Evolutionary conservation across 345 rosid species (phyloP).

Genomic region (Gossypium anomalum): DNA sequence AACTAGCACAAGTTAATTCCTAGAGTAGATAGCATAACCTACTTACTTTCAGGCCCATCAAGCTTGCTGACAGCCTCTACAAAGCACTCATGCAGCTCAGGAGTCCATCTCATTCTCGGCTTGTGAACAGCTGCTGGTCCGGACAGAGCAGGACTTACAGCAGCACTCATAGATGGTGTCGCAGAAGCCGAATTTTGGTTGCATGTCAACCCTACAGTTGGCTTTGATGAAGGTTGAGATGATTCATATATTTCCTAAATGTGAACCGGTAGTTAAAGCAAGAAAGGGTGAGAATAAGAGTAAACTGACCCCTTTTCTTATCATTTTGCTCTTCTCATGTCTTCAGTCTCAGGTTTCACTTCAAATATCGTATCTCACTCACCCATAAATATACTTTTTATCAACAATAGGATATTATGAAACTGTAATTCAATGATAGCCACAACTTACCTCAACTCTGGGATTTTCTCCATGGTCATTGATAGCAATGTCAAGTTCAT

Average conservation of each 20-base stretch:
- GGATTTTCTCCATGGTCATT: background rate
- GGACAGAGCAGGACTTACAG: conserved; percentile 44
- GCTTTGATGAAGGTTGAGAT: conserved; percentile 36
- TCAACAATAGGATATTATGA: background rate
- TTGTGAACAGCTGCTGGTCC: conserved; percentile 47
- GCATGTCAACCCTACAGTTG: conserved; percentile 26
- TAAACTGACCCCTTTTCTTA: background rate
- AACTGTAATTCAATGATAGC: background rate
- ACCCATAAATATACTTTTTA: too few relatives aligned
- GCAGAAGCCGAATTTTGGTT: conserved; percentile 31
- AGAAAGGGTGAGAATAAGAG: conserved; percentile 11
- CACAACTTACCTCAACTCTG: background rate
- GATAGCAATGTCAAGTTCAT: conserved; percentile 1
- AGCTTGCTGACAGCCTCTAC: conserved; percentile 66
- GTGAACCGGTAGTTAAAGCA: conserved; percentile 21
- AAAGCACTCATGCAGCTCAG: conserved; percentile 77
- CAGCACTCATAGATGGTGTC: conserved; percentile 34
- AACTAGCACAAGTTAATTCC: background rate
- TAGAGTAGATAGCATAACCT: background rate
- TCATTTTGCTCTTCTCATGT: background rate
- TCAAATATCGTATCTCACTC: background rate
- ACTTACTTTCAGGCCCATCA: conserved; percentile 93
- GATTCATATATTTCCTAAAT: conserved; percentile 56
- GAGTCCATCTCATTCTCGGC: conserved; percentile 95
- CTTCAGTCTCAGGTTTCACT: background rate